These are phyloP conservation scores for Fusarium kyushuense DNA, from an alignment of 2,329 filamentous ascomycete species.

Conservation along the genomic window DNA sequence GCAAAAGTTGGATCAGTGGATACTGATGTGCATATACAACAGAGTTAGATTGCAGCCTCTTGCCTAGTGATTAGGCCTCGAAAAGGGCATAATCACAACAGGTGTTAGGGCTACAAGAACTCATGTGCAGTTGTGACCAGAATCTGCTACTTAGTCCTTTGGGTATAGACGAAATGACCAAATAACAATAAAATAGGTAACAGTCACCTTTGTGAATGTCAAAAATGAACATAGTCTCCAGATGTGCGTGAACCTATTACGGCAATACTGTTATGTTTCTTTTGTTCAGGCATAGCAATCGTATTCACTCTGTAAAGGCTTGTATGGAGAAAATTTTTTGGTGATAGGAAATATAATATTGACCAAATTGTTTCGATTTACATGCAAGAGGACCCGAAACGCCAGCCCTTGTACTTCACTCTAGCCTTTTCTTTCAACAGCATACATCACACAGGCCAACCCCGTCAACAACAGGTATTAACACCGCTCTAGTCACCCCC, in stretches of 20 bases:
- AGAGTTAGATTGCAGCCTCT: constrained; percentile 35
- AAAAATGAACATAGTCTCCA: background rate
- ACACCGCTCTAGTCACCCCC: background rate
- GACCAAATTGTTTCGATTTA: constrained; percentile 43
- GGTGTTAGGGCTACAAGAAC: constrained; percentile 30
- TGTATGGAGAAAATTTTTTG: background rate
- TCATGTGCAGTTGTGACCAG: constrained; percentile 43
- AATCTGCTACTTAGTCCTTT: constrained; percentile 54
- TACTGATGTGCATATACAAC: constrained; percentile 29
- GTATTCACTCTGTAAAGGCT: background rate
- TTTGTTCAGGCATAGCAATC: background rate
- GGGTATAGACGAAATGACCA: constrained; percentile 54
- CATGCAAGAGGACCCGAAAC: constrained; percentile 44
- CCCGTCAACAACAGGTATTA: constrained; percentile 13
- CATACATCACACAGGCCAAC: constrained; percentile 26
- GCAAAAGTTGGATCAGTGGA: constrained; percentile 42
- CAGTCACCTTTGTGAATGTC: background rate
- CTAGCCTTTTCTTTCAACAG: constrained; percentile 41
- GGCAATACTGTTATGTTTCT: no score
- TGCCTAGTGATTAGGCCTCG: constrained; percentile 17
- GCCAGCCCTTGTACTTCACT: constrained; percentile 44
- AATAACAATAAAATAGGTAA: constrained; percentile 42
- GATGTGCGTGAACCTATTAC: background rate
- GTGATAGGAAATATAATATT: constrained; percentile 34
- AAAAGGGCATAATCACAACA: constrained; percentile 26